Percentiles rank a stretch among this genome's conserved stretches.
These are phyloP conservation scores for Xylaria scruposa DNA, from an alignment of 495 filamentous ascomycete genomes.

Conservation along the genomic window DNA sequence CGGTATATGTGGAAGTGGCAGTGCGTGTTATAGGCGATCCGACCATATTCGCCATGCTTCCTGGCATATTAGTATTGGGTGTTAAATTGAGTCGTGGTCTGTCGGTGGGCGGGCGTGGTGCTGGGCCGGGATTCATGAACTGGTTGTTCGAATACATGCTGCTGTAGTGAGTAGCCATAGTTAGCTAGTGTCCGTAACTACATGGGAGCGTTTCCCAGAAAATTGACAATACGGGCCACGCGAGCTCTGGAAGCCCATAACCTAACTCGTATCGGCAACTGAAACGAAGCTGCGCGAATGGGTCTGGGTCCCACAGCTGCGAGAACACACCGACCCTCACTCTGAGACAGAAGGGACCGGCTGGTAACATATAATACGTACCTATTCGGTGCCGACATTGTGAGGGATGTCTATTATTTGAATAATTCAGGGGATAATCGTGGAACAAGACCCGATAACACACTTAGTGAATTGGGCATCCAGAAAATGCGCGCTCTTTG, in stretches of 20 bases:
- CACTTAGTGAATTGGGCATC: conserved; percentile 11
- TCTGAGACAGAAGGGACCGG: conserved; percentile 12
- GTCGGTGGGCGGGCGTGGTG: conserved; percentile 86
- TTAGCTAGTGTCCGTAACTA: conserved; percentile 28
- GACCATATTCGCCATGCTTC: conserved; percentile 78
- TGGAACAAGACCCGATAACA: conserved; percentile 13
- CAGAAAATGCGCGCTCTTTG: conserved; percentile 21
- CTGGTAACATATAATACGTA: conserved; percentile 27
- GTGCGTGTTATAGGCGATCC: conserved; percentile 65
- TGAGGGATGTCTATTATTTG: conserved; percentile 10
- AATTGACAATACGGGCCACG: background rate
- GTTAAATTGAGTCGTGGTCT: conserved; percentile 81
- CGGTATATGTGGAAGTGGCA: conserved; percentile 65
- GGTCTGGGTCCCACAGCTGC: background rate
- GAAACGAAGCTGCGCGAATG: conserved; percentile 12
- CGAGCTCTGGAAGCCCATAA: background rate
- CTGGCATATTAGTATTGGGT: conserved; percentile 72
- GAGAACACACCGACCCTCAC: conserved; percentile 18
- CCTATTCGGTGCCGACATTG: conserved; percentile 41
- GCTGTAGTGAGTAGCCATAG: conserved; percentile 11
- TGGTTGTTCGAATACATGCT: conserved; percentile 71
- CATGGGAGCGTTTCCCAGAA: background rate
- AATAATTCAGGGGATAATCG: background rate
- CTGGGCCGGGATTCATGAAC: conserved; percentile 97
- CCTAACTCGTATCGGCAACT: background rate